Evolutionary conservation across 208 protist species (phyloP).

Genomic region (Crithidia fasciculata): DNA sequence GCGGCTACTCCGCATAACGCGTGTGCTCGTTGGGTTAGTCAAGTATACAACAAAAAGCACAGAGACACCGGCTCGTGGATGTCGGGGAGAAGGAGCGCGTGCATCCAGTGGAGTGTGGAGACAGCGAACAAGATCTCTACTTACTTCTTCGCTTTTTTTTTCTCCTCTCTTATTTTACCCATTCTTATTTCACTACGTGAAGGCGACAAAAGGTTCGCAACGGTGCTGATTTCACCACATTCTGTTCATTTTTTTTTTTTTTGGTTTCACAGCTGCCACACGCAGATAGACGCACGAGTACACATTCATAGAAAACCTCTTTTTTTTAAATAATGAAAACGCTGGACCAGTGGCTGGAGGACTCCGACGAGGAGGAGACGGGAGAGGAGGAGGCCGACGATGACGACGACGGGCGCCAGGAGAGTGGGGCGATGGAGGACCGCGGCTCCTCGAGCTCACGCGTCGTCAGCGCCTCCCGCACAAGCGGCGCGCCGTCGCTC

Average conservation of each 20-base stretch:
- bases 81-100: too few species aligned
- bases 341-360: constrained; percentile 70
- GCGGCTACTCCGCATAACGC: too few species aligned
- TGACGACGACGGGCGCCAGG: constrained; percentile 1
- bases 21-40: too few species aligned
- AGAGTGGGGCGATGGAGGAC: neutral
- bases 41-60: too few species aligned
- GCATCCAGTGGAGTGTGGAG: too few species aligned
- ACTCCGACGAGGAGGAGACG: constrained; percentile 31
- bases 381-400: constrained; percentile 14
- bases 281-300: neutral
- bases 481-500: constrained; percentile 19
- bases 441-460: constrained; percentile 12
- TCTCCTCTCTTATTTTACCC: too few species aligned
- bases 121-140: too few species aligned
- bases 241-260: constrained; percentile 16
- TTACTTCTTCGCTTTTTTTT: too few species aligned
- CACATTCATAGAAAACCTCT: neutral
- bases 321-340: constrained; percentile 52
- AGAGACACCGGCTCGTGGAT: too few species aligned
- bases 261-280: constrained; percentile 9
- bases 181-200: too few species aligned
- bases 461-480: neutral
- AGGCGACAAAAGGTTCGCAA: too few species aligned
- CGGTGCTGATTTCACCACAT: neutral